Conservation (phyloP, 2,329 filamentous ascomycete genomes). For the Sclerotinia borealis region DNA sequence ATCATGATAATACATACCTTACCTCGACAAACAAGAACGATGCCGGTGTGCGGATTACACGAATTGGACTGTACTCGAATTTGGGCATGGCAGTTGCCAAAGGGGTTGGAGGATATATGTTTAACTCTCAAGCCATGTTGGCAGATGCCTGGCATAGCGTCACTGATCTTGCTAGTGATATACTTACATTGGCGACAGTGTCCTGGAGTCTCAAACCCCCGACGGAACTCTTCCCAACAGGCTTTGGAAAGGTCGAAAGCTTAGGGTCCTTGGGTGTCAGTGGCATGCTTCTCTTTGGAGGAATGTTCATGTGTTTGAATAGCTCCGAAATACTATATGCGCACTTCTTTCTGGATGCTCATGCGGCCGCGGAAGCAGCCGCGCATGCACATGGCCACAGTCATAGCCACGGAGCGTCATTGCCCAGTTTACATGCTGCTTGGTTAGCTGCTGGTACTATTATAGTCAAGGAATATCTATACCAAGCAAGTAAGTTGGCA, state of each 20-base stretch:
- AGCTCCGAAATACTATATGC: constrained; percentile 63
- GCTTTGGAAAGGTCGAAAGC: constrained; percentile 97
- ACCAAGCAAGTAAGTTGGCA: constrained; percentile 77
- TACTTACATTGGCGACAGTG: constrained; percentile 89
- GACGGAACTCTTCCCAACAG: constrained; percentile 75
- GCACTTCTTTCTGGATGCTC: constrained; percentile 63
- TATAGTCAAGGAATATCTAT: constrained; percentile 91
- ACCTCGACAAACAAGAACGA: constrained; percentile 81
- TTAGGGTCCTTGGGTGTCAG: constrained; percentile 90
- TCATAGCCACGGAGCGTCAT: constrained; percentile 57
- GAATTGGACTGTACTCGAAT: constrained; percentile 83
- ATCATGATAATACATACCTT: constrained; percentile 80
- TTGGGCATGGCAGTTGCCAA: constrained; percentile 91
- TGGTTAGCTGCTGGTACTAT: constrained; percentile 93
- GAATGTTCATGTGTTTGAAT: constrained; percentile 85
- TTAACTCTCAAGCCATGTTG: constrained; percentile 89
- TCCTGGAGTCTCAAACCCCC: constrained; percentile 87
- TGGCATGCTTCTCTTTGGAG: constrained; percentile 80
- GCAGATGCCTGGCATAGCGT: constrained; percentile 95
- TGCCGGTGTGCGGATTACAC: constrained; percentile 87
- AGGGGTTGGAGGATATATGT: constrained; percentile 83
- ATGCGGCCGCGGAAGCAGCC: constrained; percentile 46
- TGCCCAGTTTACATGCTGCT: constrained; percentile 85
- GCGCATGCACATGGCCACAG: constrained; percentile 54
- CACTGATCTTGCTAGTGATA: constrained; percentile 89